Evolutionary conservation across 2,329 filamentous ascomycete species (phyloP), one percentile per base, ranked within the genome.

Genomic region (Fusarium clavum): DNA sequence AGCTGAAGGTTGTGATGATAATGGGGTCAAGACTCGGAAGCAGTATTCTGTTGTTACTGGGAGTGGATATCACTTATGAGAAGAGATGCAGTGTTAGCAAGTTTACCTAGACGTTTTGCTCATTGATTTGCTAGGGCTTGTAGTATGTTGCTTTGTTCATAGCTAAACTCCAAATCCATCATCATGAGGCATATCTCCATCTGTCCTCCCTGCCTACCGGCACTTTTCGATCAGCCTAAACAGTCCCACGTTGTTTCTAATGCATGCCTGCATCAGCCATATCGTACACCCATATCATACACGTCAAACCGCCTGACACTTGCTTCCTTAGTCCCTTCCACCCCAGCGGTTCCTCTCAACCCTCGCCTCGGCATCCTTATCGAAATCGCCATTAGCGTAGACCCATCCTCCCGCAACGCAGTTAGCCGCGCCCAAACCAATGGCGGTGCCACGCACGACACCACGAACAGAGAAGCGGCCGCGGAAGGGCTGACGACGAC

Each of bases 331-430:
- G 40, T 30, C 4, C 11, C 27, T 13, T 57, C 55, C 62, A 10
- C 79, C 84, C 87, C 87, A 89, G 32, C 85, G 79, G 47, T 87
- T 85, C 58, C 86, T 81, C 52, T 83, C 81, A 62, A 75, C 74
- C 60, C 87, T 80, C 71, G 83, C 83, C 70, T 79, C 77, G 57
- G 83, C 83, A 74, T 89, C 87, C 58, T 73, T 79, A 67, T 83
- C 80, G 43, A 85, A 82, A 68, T 88, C 82, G 0, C 86, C 86
- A 13, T 77, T 84, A 16, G 82, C 79, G 61, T 88, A 89, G 4
- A 84, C 84, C 79, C 83, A 87, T 4, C 83, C 83, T 5, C 84
- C 85, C 0, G 85, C 85, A 5, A 82, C 74, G 24, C 80, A 79
- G 70, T 89, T 90, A 13, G 77, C 79, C 1, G 79, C 61, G 1